phyloP scores from a whole-genome alignment of 2,329 filamentous ascomycete species.

The Curvularia lunata region DNA sequence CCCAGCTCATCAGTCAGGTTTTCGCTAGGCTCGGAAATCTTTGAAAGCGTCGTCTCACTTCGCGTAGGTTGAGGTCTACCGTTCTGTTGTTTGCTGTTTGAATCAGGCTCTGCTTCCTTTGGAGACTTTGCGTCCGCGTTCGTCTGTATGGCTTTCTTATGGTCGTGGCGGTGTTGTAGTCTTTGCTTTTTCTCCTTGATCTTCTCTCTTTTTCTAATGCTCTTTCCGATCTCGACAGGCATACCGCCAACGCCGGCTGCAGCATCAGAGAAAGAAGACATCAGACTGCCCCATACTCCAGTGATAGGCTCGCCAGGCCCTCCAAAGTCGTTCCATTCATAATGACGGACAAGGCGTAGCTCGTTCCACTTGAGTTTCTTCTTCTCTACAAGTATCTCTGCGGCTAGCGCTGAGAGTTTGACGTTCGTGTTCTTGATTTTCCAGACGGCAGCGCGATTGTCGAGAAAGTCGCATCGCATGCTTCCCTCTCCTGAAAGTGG shows the following conservation, averaged over 20 bases:
- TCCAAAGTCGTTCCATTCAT: constrained; percentile 79
- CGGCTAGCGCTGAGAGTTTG: constrained; percentile 67
- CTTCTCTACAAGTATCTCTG: constrained; percentile 67
- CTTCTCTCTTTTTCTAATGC: constrained; percentile 61
- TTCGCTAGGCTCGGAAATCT: constrained; percentile 42
- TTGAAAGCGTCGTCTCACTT: constrained; percentile 38
- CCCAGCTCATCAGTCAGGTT: constrained; percentile 47
- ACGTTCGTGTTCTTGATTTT: constrained; percentile 66
- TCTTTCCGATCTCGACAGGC: constrained; percentile 66
- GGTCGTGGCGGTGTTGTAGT: constrained; percentile 38
- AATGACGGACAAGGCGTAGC: constrained; percentile 68
- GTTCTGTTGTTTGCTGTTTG: constrained; percentile 11
- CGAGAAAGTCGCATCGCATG: constrained; percentile 71
- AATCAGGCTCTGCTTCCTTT: constrained; percentile 14
- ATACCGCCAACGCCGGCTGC: constrained; percentile 69
- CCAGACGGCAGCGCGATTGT: constrained; percentile 70
- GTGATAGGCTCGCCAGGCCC: constrained; percentile 76
- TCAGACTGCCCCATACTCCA: constrained; percentile 67
- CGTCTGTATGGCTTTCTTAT: constrained; percentile 30
- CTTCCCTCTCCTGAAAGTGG: constrained; percentile 51
- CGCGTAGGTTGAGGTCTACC: constrained; percentile 28
- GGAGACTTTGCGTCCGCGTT: constrained; percentile 24
- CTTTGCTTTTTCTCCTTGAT: constrained; percentile 57
- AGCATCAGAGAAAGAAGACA: constrained; percentile 64
- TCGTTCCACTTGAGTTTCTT: constrained; percentile 69